Base-by-base conservation (phyloP, 2,329 filamentous ascomycete species). In the Penicillium sp. region DNA sequence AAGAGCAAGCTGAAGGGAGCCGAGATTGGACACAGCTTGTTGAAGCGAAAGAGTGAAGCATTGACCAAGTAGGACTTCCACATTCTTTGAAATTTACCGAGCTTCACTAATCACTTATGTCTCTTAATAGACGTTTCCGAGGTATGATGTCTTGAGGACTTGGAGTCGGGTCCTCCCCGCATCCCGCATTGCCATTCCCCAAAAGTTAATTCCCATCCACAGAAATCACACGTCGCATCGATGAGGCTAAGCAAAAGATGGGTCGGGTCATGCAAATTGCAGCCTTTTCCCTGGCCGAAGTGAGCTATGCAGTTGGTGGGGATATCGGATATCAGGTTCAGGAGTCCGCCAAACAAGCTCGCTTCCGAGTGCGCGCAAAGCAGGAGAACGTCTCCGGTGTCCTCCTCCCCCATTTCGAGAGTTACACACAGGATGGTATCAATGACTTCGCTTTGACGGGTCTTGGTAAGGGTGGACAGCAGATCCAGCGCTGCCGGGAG, bases 241-340 rank as follows among this genome's bases (percentile, higher is more conserved):
- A 99, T 79, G 94, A 99, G 76, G 94, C 94, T 41, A 99, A 99
- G 78, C 89, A 92, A 67, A 99, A 99, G 81, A 99, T 99, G 93
- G 94, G 94, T 55, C 86, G 93, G 31, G 94, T 99, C 35, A 99
- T 99, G 94, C 93, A 97, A 76, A 96, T 99, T 70, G 94, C 94
- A 40, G 92, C 94, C 44, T 97, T 99, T 78, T 97, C 93, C 42
- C 84, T 99, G 18, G 94, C 94, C 57, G 94, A 97, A 79, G 94
- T 99, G 54, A 96, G 92, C 47, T 99, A 99, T 70, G 94, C 94
- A 25, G 92, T 97, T 26, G 94, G 94, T 60, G 92, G 93, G 68
- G 90, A 96, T 69, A 96, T 99, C 67, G 89, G 89, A 59, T 99
- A 96, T 78, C 94, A 99, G 78, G 90, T 99, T 64, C 92, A 97